A percentile compares a stretch with the other conserved stretches of the same genome.
These are phyloP conservation scores for Claviceps sp. DNA, from an alignment of 2,329 filamentous ascomycete species.

Conservation along the genomic window DNA sequence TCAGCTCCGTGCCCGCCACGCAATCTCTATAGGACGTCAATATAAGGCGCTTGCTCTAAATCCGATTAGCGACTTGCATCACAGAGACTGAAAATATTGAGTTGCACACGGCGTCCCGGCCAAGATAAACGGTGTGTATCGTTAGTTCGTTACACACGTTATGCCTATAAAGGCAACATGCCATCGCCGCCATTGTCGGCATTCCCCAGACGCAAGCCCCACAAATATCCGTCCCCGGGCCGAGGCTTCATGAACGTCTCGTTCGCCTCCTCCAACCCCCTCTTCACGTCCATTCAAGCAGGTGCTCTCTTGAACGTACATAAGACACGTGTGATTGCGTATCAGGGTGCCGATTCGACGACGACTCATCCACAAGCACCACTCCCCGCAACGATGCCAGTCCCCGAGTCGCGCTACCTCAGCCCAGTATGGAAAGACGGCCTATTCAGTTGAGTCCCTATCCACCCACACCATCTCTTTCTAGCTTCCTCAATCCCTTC, in stretches of 20 bases:
- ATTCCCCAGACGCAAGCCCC: neutral
- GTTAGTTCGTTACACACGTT: neutral
- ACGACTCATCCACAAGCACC: neutral
- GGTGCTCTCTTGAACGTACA: too few relatives aligned
- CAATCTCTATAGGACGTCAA: too few relatives aligned
- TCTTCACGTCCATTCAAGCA: neutral
- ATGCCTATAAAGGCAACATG: neutral
- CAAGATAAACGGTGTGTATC: too few relatives aligned
- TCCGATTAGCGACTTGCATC: too few relatives aligned
- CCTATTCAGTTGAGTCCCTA: conserved; percentile 53
- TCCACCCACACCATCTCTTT: neutral
- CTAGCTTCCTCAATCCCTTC: neutral
- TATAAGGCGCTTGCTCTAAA: too few relatives aligned
- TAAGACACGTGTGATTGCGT: too few relatives aligned
- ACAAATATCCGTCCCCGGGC: neutral
- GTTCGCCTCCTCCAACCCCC: neutral
- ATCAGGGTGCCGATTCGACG: too few relatives aligned
- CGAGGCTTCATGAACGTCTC: neutral
- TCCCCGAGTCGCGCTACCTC: conserved; percentile 61
- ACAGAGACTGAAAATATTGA: too few relatives aligned
- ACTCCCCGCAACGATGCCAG: conserved; percentile 37
- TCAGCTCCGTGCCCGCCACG: too few relatives aligned
- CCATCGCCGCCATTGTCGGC: neutral
- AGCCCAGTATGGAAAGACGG: conserved; percentile 77
- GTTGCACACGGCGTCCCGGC: too few relatives aligned